Base-by-base conservation (phyloP, 2,329 filamentous ascomycete species). In the Sporothrix curviconia region DNA sequence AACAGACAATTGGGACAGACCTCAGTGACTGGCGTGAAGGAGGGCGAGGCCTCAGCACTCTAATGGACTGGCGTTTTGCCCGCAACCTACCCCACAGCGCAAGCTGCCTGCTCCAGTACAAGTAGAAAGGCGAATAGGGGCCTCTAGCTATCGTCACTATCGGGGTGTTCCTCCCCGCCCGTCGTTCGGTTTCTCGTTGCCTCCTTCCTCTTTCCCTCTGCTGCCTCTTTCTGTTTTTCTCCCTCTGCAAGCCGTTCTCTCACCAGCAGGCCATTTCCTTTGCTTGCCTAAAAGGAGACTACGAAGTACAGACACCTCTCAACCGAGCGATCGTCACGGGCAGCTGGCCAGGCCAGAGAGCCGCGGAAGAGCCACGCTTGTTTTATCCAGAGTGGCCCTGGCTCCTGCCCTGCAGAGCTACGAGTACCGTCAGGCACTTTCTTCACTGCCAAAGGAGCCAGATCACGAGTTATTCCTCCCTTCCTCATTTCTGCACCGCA, bases 321-420 rank as follows among this genome's bases (percentile, higher is more conserved):
- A 24, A 39, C n/a, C n/a, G n/a, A 39, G 25, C 32, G 49, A 52
- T 52, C 49, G 24, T 52, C 49, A 30, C 34, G 12, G 40, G 49
- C 22, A 37, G 36, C 36, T 39, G n/a, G n/a, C n/a, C n/a, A n/a
- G 54, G 34, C 30, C 55, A 40, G 36, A 32, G 36, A 28, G 3
- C 55, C 24, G 30, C 30, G 39, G 47, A 46, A 57, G 47, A 57
- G 37, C 55, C 15, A 57, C 55, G 39, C 55, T 57, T 50, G 44
- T 42, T 56, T 40, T 56, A 42, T 43, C 43, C 11, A 57, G 55
- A 52, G 55, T 46, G 39, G 46, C 22, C 28, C 11, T 17, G 25
- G 46, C 24, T 56, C 55, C 46, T 56, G 55, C 55, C n/a, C 17
- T 42, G 11, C 24, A 22, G 25, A 53, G 50, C 50, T 42, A 11